Evolutionary conservation across 371 early-diverging fungal species (phyloP).

Genomic region (Gilbertella persicaria): DNA sequence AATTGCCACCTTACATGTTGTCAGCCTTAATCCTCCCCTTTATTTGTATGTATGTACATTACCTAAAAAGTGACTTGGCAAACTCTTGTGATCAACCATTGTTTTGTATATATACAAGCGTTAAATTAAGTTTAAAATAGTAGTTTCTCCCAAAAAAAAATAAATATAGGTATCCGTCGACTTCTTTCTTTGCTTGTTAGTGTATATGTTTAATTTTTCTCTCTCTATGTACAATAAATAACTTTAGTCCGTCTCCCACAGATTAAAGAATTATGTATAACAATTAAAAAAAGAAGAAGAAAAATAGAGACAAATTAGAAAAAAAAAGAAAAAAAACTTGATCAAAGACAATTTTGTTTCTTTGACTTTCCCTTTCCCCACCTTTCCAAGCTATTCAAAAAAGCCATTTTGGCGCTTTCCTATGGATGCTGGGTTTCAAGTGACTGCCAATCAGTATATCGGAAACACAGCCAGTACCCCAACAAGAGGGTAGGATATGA

Average conservation of each 20-base stretch:
- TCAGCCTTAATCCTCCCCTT: not conserved
- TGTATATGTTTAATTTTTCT: no score
- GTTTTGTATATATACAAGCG: not conserved
- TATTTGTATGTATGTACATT: not conserved
- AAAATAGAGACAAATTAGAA: no score
- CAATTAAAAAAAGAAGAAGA: not conserved
- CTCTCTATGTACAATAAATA: not conserved
- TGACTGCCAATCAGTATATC: slow-evolving; percentile 16
- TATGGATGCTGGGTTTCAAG: slow-evolving; percentile 11
- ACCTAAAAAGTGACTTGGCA: slow-evolving; percentile 33
- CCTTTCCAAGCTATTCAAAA: slow-evolving; percentile 15
- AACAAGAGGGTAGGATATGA: slow-evolving; percentile 14
- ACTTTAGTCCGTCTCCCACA: not conserved
- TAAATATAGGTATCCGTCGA: not conserved
- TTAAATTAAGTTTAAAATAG: not conserved
- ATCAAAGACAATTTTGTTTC: slow-evolving; percentile 3
- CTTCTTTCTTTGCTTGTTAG: slow-evolving; percentile 1
- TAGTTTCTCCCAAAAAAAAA: not conserved
- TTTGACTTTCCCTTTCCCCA: slow-evolving; percentile 16
- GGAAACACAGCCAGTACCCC: slow-evolving; percentile 5
- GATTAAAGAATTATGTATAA: not conserved
- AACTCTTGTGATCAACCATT: slow-evolving; percentile 23
- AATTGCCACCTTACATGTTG: slow-evolving; percentile 57
- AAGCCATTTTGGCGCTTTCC: not conserved
- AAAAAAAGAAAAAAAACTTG: slow-evolving; percentile 4